phyloP scores from a whole-genome alignment of 2,329 filamentous ascomycete genomes.

The Chaetomium olivaceum region DNA sequence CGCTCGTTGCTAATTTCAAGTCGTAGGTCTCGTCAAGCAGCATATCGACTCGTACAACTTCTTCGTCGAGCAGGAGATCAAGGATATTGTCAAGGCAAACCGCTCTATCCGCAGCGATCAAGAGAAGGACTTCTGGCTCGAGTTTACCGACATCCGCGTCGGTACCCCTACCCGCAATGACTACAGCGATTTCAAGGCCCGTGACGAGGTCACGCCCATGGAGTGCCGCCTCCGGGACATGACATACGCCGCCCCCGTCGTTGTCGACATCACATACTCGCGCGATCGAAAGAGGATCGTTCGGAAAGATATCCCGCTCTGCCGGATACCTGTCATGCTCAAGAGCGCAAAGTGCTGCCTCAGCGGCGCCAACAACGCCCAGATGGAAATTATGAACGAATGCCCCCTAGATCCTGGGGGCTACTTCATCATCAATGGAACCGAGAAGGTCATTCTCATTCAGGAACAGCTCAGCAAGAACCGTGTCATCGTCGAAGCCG shows the following conservation, averaged over 20 bases:
- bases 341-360: slow-evolving; percentile 92
- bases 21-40: slow-evolving; percentile 34
- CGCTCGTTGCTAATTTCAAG: slow-evolving; percentile 32
- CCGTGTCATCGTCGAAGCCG: slow-evolving; percentile 92
- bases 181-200: slow-evolving; percentile 67
- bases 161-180: slow-evolving; percentile 78
- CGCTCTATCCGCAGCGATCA: slow-evolving; percentile 87
- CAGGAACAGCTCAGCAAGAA: slow-evolving; percentile 99
- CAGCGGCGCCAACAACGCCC: slow-evolving; percentile 75
- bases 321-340: slow-evolving; percentile 94
- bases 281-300: slow-evolving; percentile 76
- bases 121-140: slow-evolving; percentile 88
- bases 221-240: slow-evolving; percentile 95
- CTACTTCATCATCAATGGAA: slow-evolving; percentile 96
- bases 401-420: slow-evolving; percentile 94
- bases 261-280: slow-evolving; percentile 88
- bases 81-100: slow-evolving; percentile 93
- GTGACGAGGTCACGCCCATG: slow-evolving; percentile 82
- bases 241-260: slow-evolving; percentile 95
- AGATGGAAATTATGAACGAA: slow-evolving; percentile 93
- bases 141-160: slow-evolving; percentile 89
- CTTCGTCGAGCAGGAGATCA: slow-evolving; percentile 94
- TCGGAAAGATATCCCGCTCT: slow-evolving; percentile 76
- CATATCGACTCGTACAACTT: slow-evolving; percentile 99
- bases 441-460: slow-evolving; percentile 97